Base-by-base conservation (phyloP, 106 monocot genomes). In the Dendrobium officinale region DNA sequence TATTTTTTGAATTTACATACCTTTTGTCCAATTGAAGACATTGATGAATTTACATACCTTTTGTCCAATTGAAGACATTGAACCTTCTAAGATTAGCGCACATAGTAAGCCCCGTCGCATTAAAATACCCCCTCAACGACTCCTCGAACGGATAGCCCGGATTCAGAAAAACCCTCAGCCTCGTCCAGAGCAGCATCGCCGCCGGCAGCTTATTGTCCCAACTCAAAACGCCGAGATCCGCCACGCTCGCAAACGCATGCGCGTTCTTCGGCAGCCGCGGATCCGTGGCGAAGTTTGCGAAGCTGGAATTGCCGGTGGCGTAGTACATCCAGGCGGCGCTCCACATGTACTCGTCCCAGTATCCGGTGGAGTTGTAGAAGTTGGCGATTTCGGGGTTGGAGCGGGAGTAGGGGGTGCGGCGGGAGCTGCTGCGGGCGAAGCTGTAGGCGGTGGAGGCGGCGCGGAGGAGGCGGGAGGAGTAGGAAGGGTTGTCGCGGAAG, bases 341-440 rank as follows among this genome's bases (percentile, higher is more conserved):
- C 97, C 97, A 97, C 86, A 97, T 94, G 85, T 87, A 94, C 86
- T 97, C 94, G 74, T 97, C 97, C 86, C 85, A 97, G 89, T 92
- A 97, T 8, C 92, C 87, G 5, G 88, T 86, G 3, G 97, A 97
- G 82, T 97, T 94, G 91, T 97, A 97, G 86, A 82, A 97, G 15
- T 59, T 73, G 37, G 80, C 86, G 11, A 86, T 87, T 49, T 55
- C 7, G 2, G 19, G 82, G 49, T 83, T 82, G 5, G 85, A 88
- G 9, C 8, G 54, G 33, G 89, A 90, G 84, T 96, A 94, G 1
- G 61, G 54, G 0, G 51, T 55, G 6, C 90, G 79, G 61, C 18
- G 80, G 19, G 86, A 84, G 5, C 0, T 0, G 45, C 42, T 27
- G n/a, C 92, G 78, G 6, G 97, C 94, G 72, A 97, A 97, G 9